Evolutionary conservation across 2,329 filamentous ascomycete genomes (phyloP).

Genomic region (Fusarium coffeatum): DNA sequence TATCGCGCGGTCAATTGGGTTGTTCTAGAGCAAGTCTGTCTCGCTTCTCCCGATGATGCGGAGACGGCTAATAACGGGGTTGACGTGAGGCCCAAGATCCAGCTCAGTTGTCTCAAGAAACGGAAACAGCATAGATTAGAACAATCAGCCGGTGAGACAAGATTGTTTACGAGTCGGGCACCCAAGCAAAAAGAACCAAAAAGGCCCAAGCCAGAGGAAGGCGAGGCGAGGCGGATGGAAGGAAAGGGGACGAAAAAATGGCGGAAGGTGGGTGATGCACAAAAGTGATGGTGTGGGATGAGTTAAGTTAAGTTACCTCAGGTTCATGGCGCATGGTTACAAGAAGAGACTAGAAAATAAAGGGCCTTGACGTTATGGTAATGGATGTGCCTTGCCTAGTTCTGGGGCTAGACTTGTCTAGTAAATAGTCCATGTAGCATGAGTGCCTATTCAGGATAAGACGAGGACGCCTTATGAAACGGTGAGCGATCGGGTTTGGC

Average conservation of each 20-base stretch:
- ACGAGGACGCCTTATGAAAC: slow-evolving; percentile 30
- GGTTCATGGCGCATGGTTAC: neutral
- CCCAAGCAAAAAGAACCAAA: neutral
- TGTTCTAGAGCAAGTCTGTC: slow-evolving; percentile 30
- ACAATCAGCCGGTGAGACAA: neutral
- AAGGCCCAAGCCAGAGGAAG: neutral
- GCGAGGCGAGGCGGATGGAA: neutral
- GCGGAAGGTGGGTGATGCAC: slow-evolving; percentile 23
- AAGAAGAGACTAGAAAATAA: slow-evolving; percentile 19
- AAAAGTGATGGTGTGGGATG: slow-evolving; percentile 19
- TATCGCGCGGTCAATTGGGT: slow-evolving; percentile 34
- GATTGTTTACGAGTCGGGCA: neutral
- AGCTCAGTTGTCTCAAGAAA: neutral
- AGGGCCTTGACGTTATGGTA: slow-evolving; percentile 22
- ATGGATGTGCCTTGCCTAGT: slow-evolving; percentile 31
- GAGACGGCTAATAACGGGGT: slow-evolving; percentile 20
- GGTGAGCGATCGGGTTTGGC: slow-evolving; percentile 15
- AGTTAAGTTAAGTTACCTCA: slow-evolving; percentile 1
- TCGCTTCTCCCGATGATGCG: slow-evolving; percentile 28
- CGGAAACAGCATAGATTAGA: neutral
- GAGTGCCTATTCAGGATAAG: slow-evolving; percentile 34
- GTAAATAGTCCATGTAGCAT: slow-evolving; percentile 20
- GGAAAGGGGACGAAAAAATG: slow-evolving; percentile 14
- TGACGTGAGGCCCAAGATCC: slow-evolving; percentile 4
- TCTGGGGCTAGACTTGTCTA: slow-evolving; percentile 13